Evolutionary conservation across 352 stramenopile genomes (phyloP), one percentile per base, ranked within the genome.

Genomic region (Phytopythium delawarense): DNA sequence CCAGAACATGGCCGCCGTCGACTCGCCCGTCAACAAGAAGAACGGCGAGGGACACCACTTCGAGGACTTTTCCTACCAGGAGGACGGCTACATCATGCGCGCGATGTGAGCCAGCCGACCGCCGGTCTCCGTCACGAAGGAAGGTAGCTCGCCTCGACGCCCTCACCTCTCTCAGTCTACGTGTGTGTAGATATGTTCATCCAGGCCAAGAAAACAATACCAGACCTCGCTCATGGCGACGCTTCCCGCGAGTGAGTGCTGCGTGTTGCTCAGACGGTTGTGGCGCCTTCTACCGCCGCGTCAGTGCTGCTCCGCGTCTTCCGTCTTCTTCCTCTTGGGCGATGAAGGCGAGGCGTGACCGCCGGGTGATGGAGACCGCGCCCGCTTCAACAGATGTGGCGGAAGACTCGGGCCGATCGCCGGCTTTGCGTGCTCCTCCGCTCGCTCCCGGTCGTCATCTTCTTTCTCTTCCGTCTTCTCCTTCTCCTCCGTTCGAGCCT

Each of bases 11-110:
- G 85, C 82, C 15, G 85, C 87, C 0, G 79, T 96, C 34, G 87
- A 96, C 68, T 96, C 87, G 48, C 87, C 87, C 32, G 84, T 94
- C 34, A 91, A 88, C 79, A 92, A 91, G 58, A 92, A 94, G 67
- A 89, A 81, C 52, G 81, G 84, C 46, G 83, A 92, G 40, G 82
- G 83, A 7, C 81, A 93, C 50, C 87, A 96, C 71, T 96, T 96
- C 67, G 87, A 96, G 59, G 86, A 96, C 73, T 96, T 96, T 65
- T 92, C 84, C 60, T 96, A 93, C 71, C 85, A 94, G 63, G 87
- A 94, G 75, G 84, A 96, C 23, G 79, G 78, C 44, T 76, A 70
- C 58, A 77, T 88, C 63, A 74, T 78, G 64, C 70, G 70, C 54
- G 62, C 55, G 25, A 60, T 51, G 37, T 60, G 28, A 40, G 28